phyloP scores from a whole-genome alignment of 257 asterid species.

The Solanum phureja region DNA sequence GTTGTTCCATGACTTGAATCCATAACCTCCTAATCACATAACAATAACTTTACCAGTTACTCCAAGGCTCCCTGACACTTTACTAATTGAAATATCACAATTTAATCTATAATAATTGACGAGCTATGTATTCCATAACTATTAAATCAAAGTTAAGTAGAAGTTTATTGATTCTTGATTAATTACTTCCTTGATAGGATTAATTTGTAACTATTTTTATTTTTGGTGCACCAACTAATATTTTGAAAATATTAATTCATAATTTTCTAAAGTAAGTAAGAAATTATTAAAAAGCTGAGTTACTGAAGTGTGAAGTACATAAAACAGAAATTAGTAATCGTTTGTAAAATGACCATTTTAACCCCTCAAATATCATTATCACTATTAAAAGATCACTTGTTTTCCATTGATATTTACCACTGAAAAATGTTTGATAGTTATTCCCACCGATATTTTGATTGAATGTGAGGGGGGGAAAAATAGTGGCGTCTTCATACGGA shows the following conservation, averaged over 20 bases:
- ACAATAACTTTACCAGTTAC: not conserved
- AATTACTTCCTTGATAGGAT: not conserved
- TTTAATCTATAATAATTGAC: not conserved
- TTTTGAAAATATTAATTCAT: not conserved
- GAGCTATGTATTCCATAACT: not conserved
- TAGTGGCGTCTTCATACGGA: not conserved
- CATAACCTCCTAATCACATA: not conserved
- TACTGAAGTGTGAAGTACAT: not conserved
- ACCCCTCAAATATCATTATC: not conserved
- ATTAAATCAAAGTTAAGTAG: not conserved
- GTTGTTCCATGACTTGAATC: not conserved
- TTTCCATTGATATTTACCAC: not conserved
- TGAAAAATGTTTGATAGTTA: no score
- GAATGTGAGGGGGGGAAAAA: no score
- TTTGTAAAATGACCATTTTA: not conserved
- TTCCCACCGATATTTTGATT: no score
- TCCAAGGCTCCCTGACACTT: not conserved
- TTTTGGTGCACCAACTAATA: not conserved
- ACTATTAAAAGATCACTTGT: not conserved
- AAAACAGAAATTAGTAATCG: not conserved
- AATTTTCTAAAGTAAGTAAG: not conserved
- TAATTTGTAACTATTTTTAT: not conserved
- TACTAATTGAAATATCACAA: not conserved
- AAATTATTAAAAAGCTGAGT: not conserved
- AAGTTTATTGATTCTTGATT: not conserved